Evolutionary conservation across 345 rosid species (phyloP).

Genomic region (Dovyalis caffra): DNA sequence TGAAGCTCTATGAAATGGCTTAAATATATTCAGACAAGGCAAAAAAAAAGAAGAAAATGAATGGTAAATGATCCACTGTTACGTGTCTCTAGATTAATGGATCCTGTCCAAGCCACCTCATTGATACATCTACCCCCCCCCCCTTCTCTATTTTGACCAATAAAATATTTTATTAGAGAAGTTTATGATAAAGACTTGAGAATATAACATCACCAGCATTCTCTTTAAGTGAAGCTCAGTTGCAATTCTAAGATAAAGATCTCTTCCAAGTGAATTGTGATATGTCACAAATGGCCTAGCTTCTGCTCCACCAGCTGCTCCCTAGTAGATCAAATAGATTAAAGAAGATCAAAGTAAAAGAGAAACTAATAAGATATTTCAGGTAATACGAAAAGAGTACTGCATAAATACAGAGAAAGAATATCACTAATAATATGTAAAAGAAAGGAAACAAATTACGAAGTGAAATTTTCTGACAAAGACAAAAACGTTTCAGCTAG

Average conservation of each 20-base stretch:
- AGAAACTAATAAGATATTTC: background rate
- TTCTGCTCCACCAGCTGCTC: slow-evolving; percentile 99
- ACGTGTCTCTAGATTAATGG: too few relatives aligned
- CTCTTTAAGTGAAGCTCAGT: slow-evolving; percentile 97
- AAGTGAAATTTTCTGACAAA: too few relatives aligned
- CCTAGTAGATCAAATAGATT: slow-evolving; percentile 57
- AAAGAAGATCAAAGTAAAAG: slow-evolving; percentile 12
- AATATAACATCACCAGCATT: slow-evolving; percentile 65
- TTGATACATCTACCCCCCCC: too few relatives aligned
- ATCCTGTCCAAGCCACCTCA: too few relatives aligned
- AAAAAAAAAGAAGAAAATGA: too few relatives aligned
- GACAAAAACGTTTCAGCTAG: too few relatives aligned
- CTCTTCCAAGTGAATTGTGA: slow-evolving; percentile 93
- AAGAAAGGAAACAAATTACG: too few relatives aligned
- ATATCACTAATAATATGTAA: background rate
- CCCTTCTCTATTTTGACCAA: too few relatives aligned
- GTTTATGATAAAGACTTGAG: background rate
- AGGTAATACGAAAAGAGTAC: background rate
- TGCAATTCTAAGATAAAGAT: slow-evolving; percentile 90
- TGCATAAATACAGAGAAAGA: background rate
- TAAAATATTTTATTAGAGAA: background rate
- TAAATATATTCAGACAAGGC: too few relatives aligned
- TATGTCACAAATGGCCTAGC: slow-evolving; percentile 91
- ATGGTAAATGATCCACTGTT: too few relatives aligned
- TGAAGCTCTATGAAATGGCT: background rate